Percentiles rank a stretch among this genome's conserved stretches.
These are phyloP conservation scores for Grigorovia yakushimaensis DNA, from an alignment of 805 yeast genomes.

Conservation along the genomic window DNA sequence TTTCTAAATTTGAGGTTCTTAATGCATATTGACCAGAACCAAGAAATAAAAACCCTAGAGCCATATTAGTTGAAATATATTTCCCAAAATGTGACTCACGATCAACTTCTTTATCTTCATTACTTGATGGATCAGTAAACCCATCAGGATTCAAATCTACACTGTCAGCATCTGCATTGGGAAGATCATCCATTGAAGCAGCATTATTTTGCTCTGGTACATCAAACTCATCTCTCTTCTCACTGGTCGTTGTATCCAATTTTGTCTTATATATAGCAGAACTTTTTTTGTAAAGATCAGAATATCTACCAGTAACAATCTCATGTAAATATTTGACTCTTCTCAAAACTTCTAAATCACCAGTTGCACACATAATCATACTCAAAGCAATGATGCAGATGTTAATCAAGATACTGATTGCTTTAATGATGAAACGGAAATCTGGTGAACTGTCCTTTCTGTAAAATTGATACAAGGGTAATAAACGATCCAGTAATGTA, in stretches of 20 bases:
- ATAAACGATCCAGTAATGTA: slow-evolving; percentile 19
- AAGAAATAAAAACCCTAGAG: slow-evolving; percentile 77
- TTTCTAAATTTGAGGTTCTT: slow-evolving; percentile 41
- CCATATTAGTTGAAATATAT: slow-evolving; percentile 68
- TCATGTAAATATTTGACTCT: slow-evolving; percentile 65
- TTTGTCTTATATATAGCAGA: background rate
- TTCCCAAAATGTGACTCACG: slow-evolving; percentile 46
- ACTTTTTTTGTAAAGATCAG: slow-evolving; percentile 16
- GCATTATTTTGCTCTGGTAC: slow-evolving; percentile 1
- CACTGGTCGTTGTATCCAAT: background rate
- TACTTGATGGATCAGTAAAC: background rate
- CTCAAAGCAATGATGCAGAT: slow-evolving; percentile 56
- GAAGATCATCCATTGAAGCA: background rate
- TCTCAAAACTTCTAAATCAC: slow-evolving; percentile 70
- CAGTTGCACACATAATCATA: slow-evolving; percentile 81
- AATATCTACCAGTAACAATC: slow-evolving; percentile 31
- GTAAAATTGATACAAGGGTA: slow-evolving; percentile 24
- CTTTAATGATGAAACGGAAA: slow-evolving; percentile 40
- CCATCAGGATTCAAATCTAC: slow-evolving; percentile 5
- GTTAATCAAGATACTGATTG: slow-evolving; percentile 48
- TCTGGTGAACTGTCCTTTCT: slow-evolving; percentile 37
- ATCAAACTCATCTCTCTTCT: background rate
- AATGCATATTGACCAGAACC: slow-evolving; percentile 92
- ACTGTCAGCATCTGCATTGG: background rate
- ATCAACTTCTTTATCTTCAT: slow-evolving; percentile 10